Evolutionary conservation across 495 filamentous ascomycete species (phyloP).

Genomic region (Lasiosphaeria hispida): DNA sequence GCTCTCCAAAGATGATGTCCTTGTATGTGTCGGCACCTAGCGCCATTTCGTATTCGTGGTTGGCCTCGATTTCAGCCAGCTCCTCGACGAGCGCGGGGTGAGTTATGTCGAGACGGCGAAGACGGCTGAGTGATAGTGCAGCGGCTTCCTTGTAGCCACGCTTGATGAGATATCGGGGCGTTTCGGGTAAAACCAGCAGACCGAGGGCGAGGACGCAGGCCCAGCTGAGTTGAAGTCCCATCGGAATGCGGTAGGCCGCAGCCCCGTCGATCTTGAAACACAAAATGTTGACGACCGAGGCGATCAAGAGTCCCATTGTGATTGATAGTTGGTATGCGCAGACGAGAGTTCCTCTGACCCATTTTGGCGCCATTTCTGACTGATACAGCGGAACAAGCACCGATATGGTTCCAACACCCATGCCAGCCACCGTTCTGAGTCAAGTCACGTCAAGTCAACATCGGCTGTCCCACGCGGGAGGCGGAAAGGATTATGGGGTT

Average conservation of each 20-base stretch:
- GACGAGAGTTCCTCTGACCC: slow-evolving; percentile 88
- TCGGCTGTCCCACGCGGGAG: background rate
- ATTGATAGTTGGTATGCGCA: slow-evolving; percentile 90
- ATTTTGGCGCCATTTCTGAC: slow-evolving; percentile 87
- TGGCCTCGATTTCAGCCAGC: slow-evolving; percentile 82
- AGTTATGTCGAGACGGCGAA: slow-evolving; percentile 74
- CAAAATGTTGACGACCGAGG: slow-evolving; percentile 78
- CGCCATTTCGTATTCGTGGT: slow-evolving; percentile 80
- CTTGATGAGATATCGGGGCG: slow-evolving; percentile 85
- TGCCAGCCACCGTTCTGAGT: slow-evolving; percentile 64
- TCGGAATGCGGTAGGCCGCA: slow-evolving; percentile 79
- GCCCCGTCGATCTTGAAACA: slow-evolving; percentile 61
- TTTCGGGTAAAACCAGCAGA: slow-evolving; percentile 77
- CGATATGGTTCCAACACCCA: slow-evolving; percentile 82
- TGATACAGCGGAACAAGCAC: slow-evolving; percentile 83
- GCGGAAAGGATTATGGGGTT: background rate
- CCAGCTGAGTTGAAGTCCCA: slow-evolving; percentile 84
- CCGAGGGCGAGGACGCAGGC: slow-evolving; percentile 72
- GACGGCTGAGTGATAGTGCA: slow-evolving; percentile 65
- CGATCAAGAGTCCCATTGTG: slow-evolving; percentile 76
- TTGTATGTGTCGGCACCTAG: slow-evolving; percentile 72
- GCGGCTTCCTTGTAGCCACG: slow-evolving; percentile 67
- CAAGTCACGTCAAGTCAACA: slow-evolving; percentile 2
- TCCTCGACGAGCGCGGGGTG: slow-evolving; percentile 75
- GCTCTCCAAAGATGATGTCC: slow-evolving; percentile 64